A percentile compares a stretch with the other conserved stretches of the same genome.
These are phyloP conservation scores for Fusarium miscanthi DNA, from an alignment of 2,329 filamentous ascomycete species.

Conservation along the genomic window DNA sequence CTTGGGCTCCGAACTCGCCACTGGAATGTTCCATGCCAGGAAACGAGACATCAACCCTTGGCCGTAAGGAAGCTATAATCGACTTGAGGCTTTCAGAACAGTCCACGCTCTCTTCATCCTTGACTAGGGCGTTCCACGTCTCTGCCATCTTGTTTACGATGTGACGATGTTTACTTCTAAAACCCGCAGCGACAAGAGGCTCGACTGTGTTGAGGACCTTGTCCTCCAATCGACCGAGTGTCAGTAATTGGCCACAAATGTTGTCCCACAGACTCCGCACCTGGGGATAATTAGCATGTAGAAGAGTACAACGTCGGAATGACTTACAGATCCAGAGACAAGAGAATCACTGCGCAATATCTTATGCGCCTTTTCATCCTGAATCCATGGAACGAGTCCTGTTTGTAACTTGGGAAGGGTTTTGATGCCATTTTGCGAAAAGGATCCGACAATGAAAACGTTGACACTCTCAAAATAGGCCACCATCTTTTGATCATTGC, in stretches of 20 bases:
- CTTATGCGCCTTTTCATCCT: slow-evolving; percentile 63
- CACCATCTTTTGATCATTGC: slow-evolving; percentile 52
- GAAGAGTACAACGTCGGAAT: background rate
- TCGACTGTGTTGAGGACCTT: slow-evolving; percentile 66
- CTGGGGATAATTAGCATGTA: slow-evolving; percentile 52
- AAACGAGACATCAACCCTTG: slow-evolving; percentile 60
- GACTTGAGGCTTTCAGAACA: slow-evolving; percentile 74
- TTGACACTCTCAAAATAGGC: slow-evolving; percentile 65
- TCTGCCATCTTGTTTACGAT: slow-evolving; percentile 63
- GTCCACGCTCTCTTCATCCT: slow-evolving; percentile 65
- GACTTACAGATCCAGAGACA: slow-evolving; percentile 59
- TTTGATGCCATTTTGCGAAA: slow-evolving; percentile 61
- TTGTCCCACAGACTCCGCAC: slow-evolving; percentile 62
- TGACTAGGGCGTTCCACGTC: slow-evolving; percentile 78
- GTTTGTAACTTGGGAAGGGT: slow-evolving; percentile 70
- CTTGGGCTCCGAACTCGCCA: slow-evolving; percentile 54
- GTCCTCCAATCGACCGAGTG: slow-evolving; percentile 51
- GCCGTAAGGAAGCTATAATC: slow-evolving; percentile 70
- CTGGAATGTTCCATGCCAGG: slow-evolving; percentile 56
- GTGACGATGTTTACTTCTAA: slow-evolving; percentile 66
- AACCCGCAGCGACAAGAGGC: slow-evolving; percentile 64
- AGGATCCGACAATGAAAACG: slow-evolving; percentile 63
- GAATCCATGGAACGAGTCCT: slow-evolving; percentile 72
- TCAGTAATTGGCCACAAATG: slow-evolving; percentile 55
- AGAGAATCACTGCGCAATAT: slow-evolving; percentile 54